A percentile compares a stretch with the other conserved stretches of the same genome.
These are phyloP conservation scores for Gastrolobium villosum DNA, from an alignment of 306 rosid species.

Conservation along the genomic window DNA sequence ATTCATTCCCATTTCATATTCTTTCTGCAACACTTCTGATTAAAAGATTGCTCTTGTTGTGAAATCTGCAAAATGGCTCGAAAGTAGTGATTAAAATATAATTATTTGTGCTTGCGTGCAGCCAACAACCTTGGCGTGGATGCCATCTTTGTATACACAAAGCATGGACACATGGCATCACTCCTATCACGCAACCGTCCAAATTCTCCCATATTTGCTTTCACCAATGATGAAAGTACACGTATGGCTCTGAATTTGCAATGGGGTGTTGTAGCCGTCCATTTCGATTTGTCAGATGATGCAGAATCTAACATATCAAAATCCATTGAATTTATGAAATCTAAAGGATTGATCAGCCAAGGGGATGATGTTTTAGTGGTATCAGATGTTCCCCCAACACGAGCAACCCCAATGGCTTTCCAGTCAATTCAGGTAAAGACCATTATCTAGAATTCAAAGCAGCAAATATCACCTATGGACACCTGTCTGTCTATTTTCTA, in stretches of 20 bases:
- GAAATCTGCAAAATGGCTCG: no score
- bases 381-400: conserved; percentile 72
- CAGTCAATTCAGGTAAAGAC: conserved; percentile 91
- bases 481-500: no score
- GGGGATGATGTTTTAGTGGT: conserved; percentile 78
- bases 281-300: conserved; percentile 72
- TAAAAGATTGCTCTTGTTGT: background rate
- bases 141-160: conserved; percentile 89
- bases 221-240: conserved; percentile 67
- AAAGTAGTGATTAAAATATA: background rate
- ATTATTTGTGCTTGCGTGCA: conserved; percentile 52
- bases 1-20: no score
- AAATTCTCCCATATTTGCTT: conserved; percentile 89
- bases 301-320: conserved; percentile 75
- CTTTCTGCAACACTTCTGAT: background rate
- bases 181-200: conserved; percentile 87
- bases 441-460: conserved; percentile 62
- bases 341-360: conserved; percentile 65
- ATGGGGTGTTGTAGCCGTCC: conserved; percentile 89
- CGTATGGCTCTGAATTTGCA: conserved; percentile 80
- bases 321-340: conserved; percentile 68
- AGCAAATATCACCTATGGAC: conserved; percentile 50
- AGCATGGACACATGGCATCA: conserved; percentile 89
- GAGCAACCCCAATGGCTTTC: conserved; percentile 60
- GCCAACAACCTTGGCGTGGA: conserved; percentile 94